Base-by-base conservation (phyloP, 257 asterid genomes). In the Ehretia macrophylla region DNA sequence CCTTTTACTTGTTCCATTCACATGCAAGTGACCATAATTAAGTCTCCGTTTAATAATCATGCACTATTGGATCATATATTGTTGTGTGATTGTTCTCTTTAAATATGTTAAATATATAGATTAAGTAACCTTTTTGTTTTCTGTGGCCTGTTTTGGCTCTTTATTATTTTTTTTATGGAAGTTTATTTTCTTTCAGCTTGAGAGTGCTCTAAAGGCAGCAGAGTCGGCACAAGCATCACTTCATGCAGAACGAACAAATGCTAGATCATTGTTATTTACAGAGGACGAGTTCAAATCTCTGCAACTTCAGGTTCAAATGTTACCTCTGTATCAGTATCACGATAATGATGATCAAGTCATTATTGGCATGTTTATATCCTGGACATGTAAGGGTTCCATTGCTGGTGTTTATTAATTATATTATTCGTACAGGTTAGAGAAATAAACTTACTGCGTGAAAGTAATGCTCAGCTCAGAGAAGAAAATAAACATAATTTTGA, bases 391-490 rank as follows among this genome's bases (percentile, higher is more conserved):
- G 38, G 17, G 11, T 59, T 14, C 10, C 10, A 18, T 32, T 40
- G 3, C 37, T 54, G 19, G 58, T 16, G 64, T 60, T 19, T 8
- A 35, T n/a, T 42, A 22, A 32, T 48, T 18, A 32, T 42, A 56
- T 14, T 37, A 8, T 4, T 10, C 39, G 5, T 73, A 50, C 74
- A 74, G 79, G 77, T 93, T 60, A 81, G 92, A 75, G 99, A 93
- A 75, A 68, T 93, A 51, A 86, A 65, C 66, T 72, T 93, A 59
- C 99, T 93, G 64, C 95, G 99, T 22, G 99, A 93, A 75, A 93
- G 99, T 59, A 93, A 93, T 50, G 67, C 77, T 57, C 99, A 93
- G 76, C 92, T 93, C 48, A 85, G 99, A 65, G 99, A 86, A 76
- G 99, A 93, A 76, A 93, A 77, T 74, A 75, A 65, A 53, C 86